Evolutionary conservation across 164 flowering plant species (phyloP).

Genomic region (Umbilicus rupestris): DNA sequence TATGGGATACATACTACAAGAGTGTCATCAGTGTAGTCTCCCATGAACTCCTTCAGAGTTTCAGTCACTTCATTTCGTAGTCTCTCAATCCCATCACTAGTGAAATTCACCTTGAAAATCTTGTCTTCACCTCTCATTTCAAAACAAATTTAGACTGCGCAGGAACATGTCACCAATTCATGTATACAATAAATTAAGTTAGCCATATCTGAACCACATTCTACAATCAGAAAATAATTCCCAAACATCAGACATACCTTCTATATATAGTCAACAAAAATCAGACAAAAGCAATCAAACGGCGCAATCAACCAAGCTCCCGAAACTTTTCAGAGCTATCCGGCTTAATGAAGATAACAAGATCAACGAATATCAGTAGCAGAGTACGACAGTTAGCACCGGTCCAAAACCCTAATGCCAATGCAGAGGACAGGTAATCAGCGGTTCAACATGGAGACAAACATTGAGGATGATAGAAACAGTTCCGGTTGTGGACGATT

Average conservation of each 20-base stretch:
- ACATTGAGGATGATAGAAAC: not conserved
- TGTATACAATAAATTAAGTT: too few species aligned
- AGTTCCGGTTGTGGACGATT: not conserved
- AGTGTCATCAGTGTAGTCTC: conserved; percentile 85
- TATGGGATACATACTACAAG: conserved; percentile 54
- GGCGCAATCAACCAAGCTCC: too few species aligned
- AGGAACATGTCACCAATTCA: too few species aligned
- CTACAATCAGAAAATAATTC: too few species aligned
- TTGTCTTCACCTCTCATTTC: conserved; percentile 22
- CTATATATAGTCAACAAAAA: too few species aligned
- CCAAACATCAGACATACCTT: too few species aligned
- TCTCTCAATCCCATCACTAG: conserved; percentile 44
- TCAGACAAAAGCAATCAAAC: too few species aligned
- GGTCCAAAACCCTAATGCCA: not conserved
- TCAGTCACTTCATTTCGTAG: conserved; percentile 46
- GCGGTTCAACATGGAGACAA: not conserved
- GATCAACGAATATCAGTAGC: too few species aligned
- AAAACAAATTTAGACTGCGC: too few species aligned
- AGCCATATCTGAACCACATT: too few species aligned
- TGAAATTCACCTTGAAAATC: conserved; percentile 54
- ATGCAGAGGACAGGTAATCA: not conserved
- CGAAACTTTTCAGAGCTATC: too few species aligned
- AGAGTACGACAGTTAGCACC: not conserved
- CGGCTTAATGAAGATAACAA: too few species aligned
- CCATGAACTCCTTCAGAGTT: conserved; percentile 83